phyloP scores from a whole-genome alignment of 2,329 filamentous ascomycete genomes.

The Calonectria henricotiae region DNA sequence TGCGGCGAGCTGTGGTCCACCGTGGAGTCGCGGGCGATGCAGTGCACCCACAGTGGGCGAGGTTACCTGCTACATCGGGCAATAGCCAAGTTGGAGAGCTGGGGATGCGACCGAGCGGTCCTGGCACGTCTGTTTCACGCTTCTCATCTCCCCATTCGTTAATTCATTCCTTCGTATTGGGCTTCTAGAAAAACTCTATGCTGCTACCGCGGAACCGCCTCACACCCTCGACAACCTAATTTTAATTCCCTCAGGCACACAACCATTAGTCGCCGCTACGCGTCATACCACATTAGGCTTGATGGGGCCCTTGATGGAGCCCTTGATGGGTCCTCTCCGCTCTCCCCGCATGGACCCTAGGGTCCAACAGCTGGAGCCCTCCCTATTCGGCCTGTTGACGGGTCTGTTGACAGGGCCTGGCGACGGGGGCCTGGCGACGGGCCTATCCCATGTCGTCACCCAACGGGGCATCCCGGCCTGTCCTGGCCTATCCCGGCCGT shows the following conservation, averaged over 20 bases:
- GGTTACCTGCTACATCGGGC: slow-evolving; percentile 6
- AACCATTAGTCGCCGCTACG: neutral
- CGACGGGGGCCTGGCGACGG: neutral
- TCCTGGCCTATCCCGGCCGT: neutral
- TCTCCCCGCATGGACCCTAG: slow-evolving; percentile 20
- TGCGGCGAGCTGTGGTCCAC: slow-evolving; percentile 9
- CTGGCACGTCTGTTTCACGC: slow-evolving; percentile 10
- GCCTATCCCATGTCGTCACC: neutral
- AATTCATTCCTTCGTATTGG: slow-evolving; percentile 19
- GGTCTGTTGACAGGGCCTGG: neutral
- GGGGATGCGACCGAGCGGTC: neutral
- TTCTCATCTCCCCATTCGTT: slow-evolving; percentile 17
- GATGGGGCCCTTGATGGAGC: neutral
- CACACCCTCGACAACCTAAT: slow-evolving; percentile 13
- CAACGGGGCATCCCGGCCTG: neutral
- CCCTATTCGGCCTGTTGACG: slow-evolving; percentile 4
- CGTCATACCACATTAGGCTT: slow-evolving; percentile 5
- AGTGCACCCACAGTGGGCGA: slow-evolving; percentile 7
- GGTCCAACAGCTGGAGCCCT: slow-evolving; percentile 6
- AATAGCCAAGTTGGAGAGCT: neutral
- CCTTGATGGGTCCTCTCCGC: slow-evolving; percentile 10
- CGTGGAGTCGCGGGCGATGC: slow-evolving; percentile 1
- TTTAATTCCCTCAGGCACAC: slow-evolving; percentile 24
- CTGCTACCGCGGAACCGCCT: slow-evolving; percentile 17
- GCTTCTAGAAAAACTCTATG: slow-evolving; percentile 29